Base-by-base conservation (phyloP, 176 grass and related monocot species). In the Oryza glumipatula region DNA sequence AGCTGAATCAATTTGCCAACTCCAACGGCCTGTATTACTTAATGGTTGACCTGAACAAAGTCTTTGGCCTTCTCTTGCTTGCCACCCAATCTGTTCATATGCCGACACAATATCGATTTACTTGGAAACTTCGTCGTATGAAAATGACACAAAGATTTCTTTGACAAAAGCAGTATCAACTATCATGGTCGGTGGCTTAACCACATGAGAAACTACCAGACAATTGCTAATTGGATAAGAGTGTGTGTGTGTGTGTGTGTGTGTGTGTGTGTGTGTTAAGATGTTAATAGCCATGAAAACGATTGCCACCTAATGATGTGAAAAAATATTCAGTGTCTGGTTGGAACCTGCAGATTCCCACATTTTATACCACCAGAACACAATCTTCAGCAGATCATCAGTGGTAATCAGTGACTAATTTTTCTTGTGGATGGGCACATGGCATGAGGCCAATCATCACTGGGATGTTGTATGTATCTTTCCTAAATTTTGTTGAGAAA, bases 271-370 rank as follows among this genome's bases (percentile, higher is more conserved):
- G 17, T 56, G 52, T 56, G 5, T 56, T 56, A 56, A 76, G 19
- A 65, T 63, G 65, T 39, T 68, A 63, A 44, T 76, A 28, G 41
- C 61, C 15, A 11, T 0, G 89, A 83, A 83, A 90, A 76, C 41
- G 76, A 80, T 80, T 6, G 76, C 65, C 43, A 84, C 80, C 70
- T 76, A 87, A 83, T 76, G 51, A 0, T 26, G 17, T 76, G 6
- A 11, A 74, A 54, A 26, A 76, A 4, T 70, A 74, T 49, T 16
- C 41, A 65, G 82, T 7, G 48, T 8, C 9, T 52, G 5, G 78
- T 19, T 84, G 65, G 80, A 80, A 76, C 85, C 67, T 76, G 76
- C 58, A 76, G 85, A 87, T 87, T 84, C 84, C 52, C 24, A 63
- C 64, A 65, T 43, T 39, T 23, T 63, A 69, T 74, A 46, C 73